Conservation (phyloP, 306 rosid species). For the Myrica gale region DNA sequence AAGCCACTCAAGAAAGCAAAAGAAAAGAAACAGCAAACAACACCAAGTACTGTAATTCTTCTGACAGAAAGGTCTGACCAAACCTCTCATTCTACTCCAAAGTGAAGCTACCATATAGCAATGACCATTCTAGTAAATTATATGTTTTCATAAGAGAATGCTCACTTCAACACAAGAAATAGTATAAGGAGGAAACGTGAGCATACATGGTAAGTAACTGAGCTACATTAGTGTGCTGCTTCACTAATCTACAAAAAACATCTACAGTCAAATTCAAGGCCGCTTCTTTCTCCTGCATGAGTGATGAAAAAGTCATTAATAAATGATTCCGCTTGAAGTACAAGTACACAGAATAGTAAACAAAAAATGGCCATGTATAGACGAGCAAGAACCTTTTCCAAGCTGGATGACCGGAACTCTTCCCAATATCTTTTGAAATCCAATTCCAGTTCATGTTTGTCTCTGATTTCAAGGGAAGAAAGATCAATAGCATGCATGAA, state of each 20-base stretch:
- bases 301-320: constrained; percentile 29
- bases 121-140: not conserved
- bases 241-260: constrained; percentile 97
- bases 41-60: not conserved
- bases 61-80: not conserved
- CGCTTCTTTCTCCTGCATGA: constrained; percentile 95
- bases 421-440: constrained; percentile 99
- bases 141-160: constrained; percentile 8
- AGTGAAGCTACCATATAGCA: constrained; percentile 13
- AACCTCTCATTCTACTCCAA: not conserved
- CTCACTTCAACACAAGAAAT: constrained; percentile 27
- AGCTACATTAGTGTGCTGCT: constrained; percentile 82
- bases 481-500: constrained; percentile 15
- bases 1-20: not conserved
- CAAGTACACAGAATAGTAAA: constrained; percentile 12
- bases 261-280: constrained; percentile 92
- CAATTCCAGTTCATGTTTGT: constrained; percentile 95
- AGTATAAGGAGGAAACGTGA: constrained; percentile 27
- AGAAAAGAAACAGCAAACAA: not conserved
- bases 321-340: constrained; percentile 7
- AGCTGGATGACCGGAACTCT: constrained; percentile 96
- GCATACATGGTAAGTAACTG: constrained; percentile 91
- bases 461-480: constrained; percentile 59
- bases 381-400: constrained; percentile 79
- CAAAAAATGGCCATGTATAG: not conserved